phyloP scores from a whole-genome alignment of 2,329 filamentous ascomycete species.

The Pyrenophora seminiperda region DNA sequence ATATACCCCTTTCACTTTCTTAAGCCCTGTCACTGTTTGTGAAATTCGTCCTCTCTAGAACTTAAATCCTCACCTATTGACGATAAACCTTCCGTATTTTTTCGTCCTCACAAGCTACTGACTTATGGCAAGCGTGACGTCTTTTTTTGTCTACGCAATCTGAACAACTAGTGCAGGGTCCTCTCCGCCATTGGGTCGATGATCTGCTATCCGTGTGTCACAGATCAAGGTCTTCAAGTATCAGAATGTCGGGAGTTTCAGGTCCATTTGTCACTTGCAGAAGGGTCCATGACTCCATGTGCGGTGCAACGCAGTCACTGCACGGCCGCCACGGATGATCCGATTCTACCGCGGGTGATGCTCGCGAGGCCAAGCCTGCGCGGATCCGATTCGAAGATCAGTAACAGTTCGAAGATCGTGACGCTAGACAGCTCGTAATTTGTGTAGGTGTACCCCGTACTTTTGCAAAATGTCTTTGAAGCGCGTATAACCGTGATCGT shows the following conservation, averaged over 20 bases:
- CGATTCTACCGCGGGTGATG: conserved; percentile 24
- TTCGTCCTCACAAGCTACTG: not conserved
- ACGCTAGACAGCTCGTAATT: conserved; percentile 6
- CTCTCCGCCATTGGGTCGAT: conserved; percentile 8
- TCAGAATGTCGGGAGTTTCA: conserved; percentile 46
- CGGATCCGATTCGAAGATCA: conserved; percentile 15
- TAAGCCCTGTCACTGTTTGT: not conserved
- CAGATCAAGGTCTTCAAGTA: conserved; percentile 34
- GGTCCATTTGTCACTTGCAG: conserved; percentile 34
- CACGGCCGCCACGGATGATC: conserved; percentile 15
- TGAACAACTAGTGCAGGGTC: conserved; percentile 3
- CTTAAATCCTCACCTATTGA: conserved; percentile 1
- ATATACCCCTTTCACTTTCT: conserved; percentile 9
- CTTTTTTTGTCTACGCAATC: not conserved
- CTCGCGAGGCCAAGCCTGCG: conserved; percentile 8
- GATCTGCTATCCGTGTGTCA: conserved; percentile 44
- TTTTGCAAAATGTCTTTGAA: conserved; percentile 3
- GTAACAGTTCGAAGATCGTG: conserved; percentile 8
- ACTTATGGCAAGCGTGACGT: conserved; percentile 12
- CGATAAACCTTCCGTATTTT: conserved; percentile 2
- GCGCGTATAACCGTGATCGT: conserved; percentile 1
- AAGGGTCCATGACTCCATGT: conserved; percentile 10
- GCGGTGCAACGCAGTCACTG: conserved; percentile 11
- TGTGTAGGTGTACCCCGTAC: too few relatives aligned
- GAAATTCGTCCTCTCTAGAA: not conserved